Percentiles rank a stretch among this genome's conserved stretches.
phyloP scores from a whole-genome alignment of 371 early-diverging fungal species.

The Mucor plumbeus region DNA sequence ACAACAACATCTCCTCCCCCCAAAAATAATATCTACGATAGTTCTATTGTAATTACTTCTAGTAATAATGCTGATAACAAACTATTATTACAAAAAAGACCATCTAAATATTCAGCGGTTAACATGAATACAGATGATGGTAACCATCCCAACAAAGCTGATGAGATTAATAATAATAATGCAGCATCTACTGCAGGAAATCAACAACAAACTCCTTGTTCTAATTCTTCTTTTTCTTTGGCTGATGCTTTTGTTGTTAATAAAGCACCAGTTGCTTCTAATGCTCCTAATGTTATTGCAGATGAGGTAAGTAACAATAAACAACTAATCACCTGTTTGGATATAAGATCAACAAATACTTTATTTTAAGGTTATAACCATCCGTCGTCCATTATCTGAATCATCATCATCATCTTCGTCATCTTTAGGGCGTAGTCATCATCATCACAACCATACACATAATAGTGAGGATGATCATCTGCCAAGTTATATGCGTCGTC shows the following conservation, averaged over 20 bases:
- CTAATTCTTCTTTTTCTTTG: background rate
- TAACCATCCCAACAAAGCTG: background rate
- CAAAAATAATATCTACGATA: background rate
- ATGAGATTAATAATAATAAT: background rate
- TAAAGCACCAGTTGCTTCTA: background rate
- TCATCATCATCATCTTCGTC: slow-evolving; percentile 3
- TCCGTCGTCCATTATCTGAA: background rate
- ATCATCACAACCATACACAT: slow-evolving; percentile 1
- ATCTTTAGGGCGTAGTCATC: slow-evolving; percentile 1
- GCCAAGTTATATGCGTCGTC: slow-evolving; percentile 28
- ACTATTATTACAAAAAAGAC: slow-evolving; percentile 1
- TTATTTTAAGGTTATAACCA: background rate
- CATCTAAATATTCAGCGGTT: background rate
- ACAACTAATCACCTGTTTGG: background rate
- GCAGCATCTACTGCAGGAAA: slow-evolving; percentile 7
- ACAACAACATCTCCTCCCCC: background rate
- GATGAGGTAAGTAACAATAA: slow-evolving; percentile 12
- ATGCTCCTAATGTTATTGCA: slow-evolving; percentile 7
- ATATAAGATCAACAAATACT: background rate
- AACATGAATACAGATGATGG: background rate
- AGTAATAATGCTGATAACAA: background rate
- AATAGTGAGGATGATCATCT: slow-evolving; percentile 10
- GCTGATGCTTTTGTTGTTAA: background rate
- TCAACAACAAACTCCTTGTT: slow-evolving; percentile 16
- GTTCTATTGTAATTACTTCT: slow-evolving; percentile 16